Evolutionary conservation across 1,284 basidiomycete species (phyloP), one percentile per base, ranked within the genome.

Genomic region (Melampsora americana): DNA sequence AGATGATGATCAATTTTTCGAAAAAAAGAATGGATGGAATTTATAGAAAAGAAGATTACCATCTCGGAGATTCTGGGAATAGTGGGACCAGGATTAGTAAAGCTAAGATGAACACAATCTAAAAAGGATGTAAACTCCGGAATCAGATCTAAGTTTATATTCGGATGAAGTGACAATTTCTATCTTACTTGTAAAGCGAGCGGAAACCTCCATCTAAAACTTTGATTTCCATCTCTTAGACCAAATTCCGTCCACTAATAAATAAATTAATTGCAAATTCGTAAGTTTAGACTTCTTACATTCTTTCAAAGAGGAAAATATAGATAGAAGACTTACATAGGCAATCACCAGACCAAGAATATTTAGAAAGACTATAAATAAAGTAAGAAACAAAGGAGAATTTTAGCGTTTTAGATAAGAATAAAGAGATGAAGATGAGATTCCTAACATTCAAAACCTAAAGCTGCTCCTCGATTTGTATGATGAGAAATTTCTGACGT

Each of bases 401-500:
- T 23, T 6, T 69, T 42, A 50, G 46, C n/a, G 5, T 48, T 5
- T n/a, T 16, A 2, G 16, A 23, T 35, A 35, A 35, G 16, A 20
- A 20, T 23, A 16, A 56, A 50, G 39, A 32, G 42, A 69, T 20
- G 5, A 9, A n/a, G n/a, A 64, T 1, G 26, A 42, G n/a, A 53
- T 59, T 1, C 14, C 59, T 65, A 26, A 77, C 67, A 77, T 68
- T 77, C 80, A 69, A 81, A 79, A 5, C 79, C 81, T 30, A 82
- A 78, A 32, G 79, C 77, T 11, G 77, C 76, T 14, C 81, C 81
- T 72, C 81, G 76, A 18, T 78, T 77, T 46, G 78, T 77, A 65
- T 81, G 81, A 50, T 78, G 77, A 2, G 80, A 80, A 26, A 79
- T 77, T 68, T 83, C 82, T 18, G 80, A 80, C 5, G 77, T 77